Evolutionary conservation across 176 grass and related monocot species (phyloP).

Genomic region (Bothriochloa decipiens): DNA sequence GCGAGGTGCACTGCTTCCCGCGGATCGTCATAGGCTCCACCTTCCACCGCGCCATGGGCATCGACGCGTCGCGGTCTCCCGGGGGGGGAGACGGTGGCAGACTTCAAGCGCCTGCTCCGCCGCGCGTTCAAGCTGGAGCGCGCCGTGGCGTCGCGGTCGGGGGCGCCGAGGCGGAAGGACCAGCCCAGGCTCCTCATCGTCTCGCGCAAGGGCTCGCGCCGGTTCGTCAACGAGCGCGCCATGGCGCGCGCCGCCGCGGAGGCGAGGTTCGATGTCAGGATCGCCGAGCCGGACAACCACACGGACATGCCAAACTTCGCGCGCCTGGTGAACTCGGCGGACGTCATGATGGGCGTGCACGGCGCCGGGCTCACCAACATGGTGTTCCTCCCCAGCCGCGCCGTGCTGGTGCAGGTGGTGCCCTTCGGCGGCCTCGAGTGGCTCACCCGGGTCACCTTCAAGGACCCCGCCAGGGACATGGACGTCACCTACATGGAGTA

Average conservation of each 20-base stretch:
- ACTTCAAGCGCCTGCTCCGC: slow-evolving; percentile 79
- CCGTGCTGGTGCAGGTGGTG: slow-evolving; percentile 69
- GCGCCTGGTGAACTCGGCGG: slow-evolving; percentile 63
- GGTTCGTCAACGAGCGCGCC: slow-evolving; percentile 67
- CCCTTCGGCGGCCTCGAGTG: slow-evolving; percentile 60
- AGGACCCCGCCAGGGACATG: slow-evolving; percentile 49
- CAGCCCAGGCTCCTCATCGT: slow-evolving; percentile 72
- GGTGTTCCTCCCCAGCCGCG: slow-evolving; percentile 73
- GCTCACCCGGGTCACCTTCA: slow-evolving; percentile 50
- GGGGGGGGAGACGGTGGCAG: slow-evolving; percentile 48
- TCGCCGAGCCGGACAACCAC: slow-evolving; percentile 58
- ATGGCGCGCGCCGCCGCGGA: slow-evolving; percentile 55
- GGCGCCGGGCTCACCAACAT: slow-evolving; percentile 74
- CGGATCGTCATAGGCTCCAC: slow-evolving; percentile 63
- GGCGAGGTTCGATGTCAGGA: slow-evolving; percentile 62
- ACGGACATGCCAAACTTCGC: slow-evolving; percentile 60
- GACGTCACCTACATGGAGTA: slow-evolving; percentile 79
- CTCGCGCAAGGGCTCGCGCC: slow-evolving; percentile 54
- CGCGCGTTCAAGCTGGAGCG: slow-evolving; percentile 66
- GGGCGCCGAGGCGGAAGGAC: slow-evolving; percentile 17
- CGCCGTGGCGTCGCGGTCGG: slow-evolving; percentile 52
- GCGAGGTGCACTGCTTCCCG: slow-evolving; percentile 73
- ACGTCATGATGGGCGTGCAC: slow-evolving; percentile 77
- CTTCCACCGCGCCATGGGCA: slow-evolving; percentile 77
- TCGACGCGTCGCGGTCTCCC: slow-evolving; percentile 45